Percentiles rank a stretch among this genome's conserved stretches.
These are phyloP conservation scores for Haplosporangium gracile DNA, from an alignment of 192 early-diverging fungal species.

Conservation along the genomic window DNA sequence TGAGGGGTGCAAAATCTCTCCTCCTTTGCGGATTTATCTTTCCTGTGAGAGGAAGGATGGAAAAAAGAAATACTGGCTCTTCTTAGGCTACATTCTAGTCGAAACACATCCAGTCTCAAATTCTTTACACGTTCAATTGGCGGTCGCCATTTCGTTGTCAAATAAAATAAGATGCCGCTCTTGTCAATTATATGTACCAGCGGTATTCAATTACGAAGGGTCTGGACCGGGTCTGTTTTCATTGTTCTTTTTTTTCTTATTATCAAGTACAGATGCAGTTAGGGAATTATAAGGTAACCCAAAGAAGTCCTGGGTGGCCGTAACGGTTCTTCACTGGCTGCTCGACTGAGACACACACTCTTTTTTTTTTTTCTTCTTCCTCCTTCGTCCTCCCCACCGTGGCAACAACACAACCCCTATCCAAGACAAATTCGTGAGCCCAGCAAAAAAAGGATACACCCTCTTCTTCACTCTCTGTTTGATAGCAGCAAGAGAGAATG, in stretches of 20 bases:
- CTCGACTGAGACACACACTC: background rate
- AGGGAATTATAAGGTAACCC: background rate
- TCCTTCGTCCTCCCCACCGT: background rate
- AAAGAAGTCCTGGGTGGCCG: background rate
- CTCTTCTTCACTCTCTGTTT: background rate
- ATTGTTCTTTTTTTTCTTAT: background rate
- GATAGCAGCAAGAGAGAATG: too few relatives aligned
- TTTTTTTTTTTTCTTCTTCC: background rate
- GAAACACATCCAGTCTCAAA: background rate
- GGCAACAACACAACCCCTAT: background rate
- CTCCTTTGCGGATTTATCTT: background rate
- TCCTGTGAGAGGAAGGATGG: background rate
- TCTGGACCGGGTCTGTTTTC: background rate
- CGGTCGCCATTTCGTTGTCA: background rate
- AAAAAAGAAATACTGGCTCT: background rate
- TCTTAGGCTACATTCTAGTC: background rate
- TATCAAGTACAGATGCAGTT: background rate
- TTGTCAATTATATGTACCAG: background rate
- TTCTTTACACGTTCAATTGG: background rate
- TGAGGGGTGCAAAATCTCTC: background rate
- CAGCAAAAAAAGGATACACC: background rate
- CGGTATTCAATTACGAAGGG: background rate
- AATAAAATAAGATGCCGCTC: background rate
- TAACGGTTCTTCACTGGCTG: background rate
- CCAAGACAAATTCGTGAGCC: background rate